phyloP scores from a whole-genome alignment of 2,329 filamentous ascomycete genomes.

The Ascochyta rabiei region DNA sequence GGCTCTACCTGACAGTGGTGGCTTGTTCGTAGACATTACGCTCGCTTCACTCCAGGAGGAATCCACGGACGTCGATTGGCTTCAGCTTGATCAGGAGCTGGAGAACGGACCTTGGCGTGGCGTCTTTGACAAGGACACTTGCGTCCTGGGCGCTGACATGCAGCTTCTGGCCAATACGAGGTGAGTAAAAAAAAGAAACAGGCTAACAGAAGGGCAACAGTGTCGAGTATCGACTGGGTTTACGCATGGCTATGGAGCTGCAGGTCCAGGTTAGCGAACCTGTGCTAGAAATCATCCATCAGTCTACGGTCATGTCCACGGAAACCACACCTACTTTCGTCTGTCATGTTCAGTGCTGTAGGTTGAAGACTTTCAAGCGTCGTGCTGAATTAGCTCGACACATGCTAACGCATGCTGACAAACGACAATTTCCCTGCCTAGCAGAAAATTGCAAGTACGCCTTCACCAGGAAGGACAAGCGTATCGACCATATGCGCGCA shows the following conservation, averaged over 20 bases:
- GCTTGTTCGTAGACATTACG: not conserved
- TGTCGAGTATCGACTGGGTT: too few species aligned
- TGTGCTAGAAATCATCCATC: too few species aligned
- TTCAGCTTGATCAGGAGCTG: conserved; percentile 8
- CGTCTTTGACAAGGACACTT: not conserved
- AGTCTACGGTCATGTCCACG: too few species aligned
- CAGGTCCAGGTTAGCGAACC: too few species aligned
- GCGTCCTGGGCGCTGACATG: not conserved
- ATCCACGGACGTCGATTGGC: not conserved
- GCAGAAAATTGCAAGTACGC: conserved; percentile 7
- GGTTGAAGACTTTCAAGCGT: conserved; percentile 11
- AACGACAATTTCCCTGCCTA: not conserved
- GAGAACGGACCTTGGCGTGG: conserved; percentile 16
- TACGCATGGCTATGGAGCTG: too few species aligned
- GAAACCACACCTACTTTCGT: too few species aligned
- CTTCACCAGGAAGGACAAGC: conserved; percentile 22
- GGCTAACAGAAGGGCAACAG: conserved; percentile 27
- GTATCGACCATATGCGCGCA: conserved; percentile 18
- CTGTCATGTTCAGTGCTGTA: not conserved
- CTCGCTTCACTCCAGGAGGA: not conserved
- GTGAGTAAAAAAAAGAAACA: conserved; percentile 33
- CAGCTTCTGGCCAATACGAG: conserved; percentile 9
- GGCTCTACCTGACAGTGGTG: not conserved
- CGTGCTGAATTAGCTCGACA: conserved; percentile 14
- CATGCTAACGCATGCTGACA: not conserved